Evolutionary conservation across 345 rosid genomes (phyloP).

Genomic region (Psidium friedrichsthalianum): DNA sequence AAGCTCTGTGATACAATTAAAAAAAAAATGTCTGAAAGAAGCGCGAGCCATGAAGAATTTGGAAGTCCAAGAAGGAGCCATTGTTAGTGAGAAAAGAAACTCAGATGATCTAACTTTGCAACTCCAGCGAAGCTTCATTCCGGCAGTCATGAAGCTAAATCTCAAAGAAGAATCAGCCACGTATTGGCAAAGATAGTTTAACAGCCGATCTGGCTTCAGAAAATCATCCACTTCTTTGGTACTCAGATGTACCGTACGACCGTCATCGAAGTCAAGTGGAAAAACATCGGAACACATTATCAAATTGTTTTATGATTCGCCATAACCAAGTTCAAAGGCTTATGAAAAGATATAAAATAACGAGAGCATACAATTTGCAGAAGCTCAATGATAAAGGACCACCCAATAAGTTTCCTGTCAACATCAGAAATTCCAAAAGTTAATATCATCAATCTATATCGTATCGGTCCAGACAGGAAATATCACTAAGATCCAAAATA

Average conservation of each 20-base stretch:
- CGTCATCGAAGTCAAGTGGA: background rate
- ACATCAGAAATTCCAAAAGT: background rate
- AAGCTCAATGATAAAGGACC: background rate
- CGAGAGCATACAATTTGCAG: background rate
- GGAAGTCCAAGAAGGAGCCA: background rate
- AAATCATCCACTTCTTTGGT: background rate
- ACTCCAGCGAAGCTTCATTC: background rate
- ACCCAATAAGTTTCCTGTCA: background rate
- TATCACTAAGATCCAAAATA: background rate
- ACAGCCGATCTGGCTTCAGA: background rate
- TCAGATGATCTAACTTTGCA: background rate
- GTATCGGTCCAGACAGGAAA: background rate
- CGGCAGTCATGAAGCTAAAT: background rate
- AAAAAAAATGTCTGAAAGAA: background rate
- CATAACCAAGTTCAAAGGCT: background rate
- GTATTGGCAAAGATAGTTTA: background rate
- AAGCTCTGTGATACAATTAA: background rate
- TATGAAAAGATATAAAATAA: background rate
- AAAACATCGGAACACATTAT: background rate
- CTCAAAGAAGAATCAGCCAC: background rate
- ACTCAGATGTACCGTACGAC: rapidly evolving
- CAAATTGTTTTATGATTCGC: too few relatives aligned
- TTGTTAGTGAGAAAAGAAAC: background rate
- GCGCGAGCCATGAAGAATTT: background rate
- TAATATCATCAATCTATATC: background rate